A percentile compares a stretch with the other conserved stretches of the same genome.
phyloP scores from a whole-genome alignment of 495 filamentous ascomycete species.

The Collariella sp. region DNA sequence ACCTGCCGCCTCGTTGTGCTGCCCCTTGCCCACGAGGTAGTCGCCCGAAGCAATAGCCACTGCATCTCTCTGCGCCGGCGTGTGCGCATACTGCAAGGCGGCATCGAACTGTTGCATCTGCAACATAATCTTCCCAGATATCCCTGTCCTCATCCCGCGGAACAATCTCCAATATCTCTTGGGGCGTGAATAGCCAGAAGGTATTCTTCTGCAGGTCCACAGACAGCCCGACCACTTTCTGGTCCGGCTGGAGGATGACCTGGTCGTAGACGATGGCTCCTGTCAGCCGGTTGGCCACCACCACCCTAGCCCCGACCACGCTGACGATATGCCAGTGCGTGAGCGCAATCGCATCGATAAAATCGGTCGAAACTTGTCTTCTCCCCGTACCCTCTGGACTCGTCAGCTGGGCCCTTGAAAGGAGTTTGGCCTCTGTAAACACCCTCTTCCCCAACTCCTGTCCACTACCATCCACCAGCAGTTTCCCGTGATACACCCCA shows the following conservation, averaged over 20 bases:
- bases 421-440: slow-evolving; percentile 62
- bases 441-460: slow-evolving; percentile 56
- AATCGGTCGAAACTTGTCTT: slow-evolving; percentile 54
- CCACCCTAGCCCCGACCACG: slow-evolving; percentile 69
- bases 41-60: slow-evolving; percentile 87
- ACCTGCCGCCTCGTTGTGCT: slow-evolving; percentile 73
- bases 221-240: slow-evolving; percentile 68
- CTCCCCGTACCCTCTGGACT: slow-evolving; percentile 57
- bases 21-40: slow-evolving; percentile 67
- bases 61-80: slow-evolving; percentile 68
- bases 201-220: slow-evolving; percentile 89
- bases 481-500: slow-evolving; percentile 78
- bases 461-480: slow-evolving; percentile 42
- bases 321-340: slow-evolving; percentile 91
- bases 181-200: slow-evolving; percentile 86
- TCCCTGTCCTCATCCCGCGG: slow-evolving; percentile 84
- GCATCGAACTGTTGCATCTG: slow-evolving; percentile 76
- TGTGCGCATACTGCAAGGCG: slow-evolving; percentile 71
- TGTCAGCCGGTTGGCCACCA: slow-evolving; percentile 79
- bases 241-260: slow-evolving; percentile 68
- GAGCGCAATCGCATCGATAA: slow-evolving; percentile 69
- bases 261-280: slow-evolving; percentile 80
- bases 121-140: slow-evolving; percentile 87
- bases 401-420: slow-evolving; percentile 63
- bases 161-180: slow-evolving; percentile 89